Evolutionary conservation across 305 asterid species (phyloP).

Genomic region (Fraxinus greggii): DNA sequence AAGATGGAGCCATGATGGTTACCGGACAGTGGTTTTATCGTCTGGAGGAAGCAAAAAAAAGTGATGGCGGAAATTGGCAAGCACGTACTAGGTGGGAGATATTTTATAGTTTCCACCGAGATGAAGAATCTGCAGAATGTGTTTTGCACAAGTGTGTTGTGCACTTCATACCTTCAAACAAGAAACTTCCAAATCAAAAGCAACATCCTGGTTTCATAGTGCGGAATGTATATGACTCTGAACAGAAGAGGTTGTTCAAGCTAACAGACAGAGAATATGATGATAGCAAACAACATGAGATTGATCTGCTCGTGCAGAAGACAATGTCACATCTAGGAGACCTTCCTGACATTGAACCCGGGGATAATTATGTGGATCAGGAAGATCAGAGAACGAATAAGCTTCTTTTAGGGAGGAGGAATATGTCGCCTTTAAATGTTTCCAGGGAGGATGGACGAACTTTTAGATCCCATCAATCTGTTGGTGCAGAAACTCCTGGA

Average conservation of each 20-base stretch:
- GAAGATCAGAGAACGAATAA: conserved; percentile 59
- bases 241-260: conserved; percentile 60
- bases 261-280: conserved; percentile 79
- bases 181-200: conserved; percentile 72
- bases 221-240: conserved; percentile 82
- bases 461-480: conserved; percentile 39
- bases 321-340: conserved; percentile 66
- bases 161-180: conserved; percentile 73
- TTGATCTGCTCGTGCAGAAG: conserved; percentile 75
- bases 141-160: conserved; percentile 95
- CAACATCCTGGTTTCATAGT: conserved; percentile 90
- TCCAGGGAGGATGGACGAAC: conserved; percentile 59
- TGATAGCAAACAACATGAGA: conserved; percentile 73
- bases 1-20: conserved; percentile 54
- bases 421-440: conserved; percentile 60
- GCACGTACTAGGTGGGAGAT: conserved; percentile 68
- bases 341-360: conserved; percentile 69
- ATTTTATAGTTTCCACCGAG: conserved; percentile 84
- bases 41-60: conserved; percentile 84
- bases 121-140: conserved; percentile 89
- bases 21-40: conserved; percentile 93
- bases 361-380: conserved; percentile 41
- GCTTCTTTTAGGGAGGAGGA: conserved; percentile 54
- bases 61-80: conserved; percentile 76
- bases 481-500: conserved; percentile 66